phyloP scores from a whole-genome alignment of 257 asterid species.

The Coffea eugenioides region DNA sequence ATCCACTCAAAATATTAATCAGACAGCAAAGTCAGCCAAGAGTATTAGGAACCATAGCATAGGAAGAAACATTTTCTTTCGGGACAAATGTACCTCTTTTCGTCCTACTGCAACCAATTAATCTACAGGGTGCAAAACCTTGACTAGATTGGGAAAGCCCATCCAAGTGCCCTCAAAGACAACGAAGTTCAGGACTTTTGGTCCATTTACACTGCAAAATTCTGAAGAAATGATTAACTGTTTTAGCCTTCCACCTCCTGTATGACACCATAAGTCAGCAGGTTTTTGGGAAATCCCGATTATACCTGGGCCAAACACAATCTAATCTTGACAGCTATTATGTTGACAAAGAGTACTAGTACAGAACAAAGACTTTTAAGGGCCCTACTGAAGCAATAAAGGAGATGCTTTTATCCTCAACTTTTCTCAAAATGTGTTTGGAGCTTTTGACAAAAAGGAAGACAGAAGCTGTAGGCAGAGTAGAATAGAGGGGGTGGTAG shows the following conservation, averaged over 20 bases:
- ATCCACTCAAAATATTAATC: not conserved
- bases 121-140: not conserved
- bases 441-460: conserved; percentile 61
- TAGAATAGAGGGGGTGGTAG: conserved; percentile 21
- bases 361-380: conserved; percentile 15
- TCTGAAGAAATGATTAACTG: not conserved
- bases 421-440: conserved; percentile 39
- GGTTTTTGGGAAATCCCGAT: too few species aligned
- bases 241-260: not conserved
- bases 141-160: not conserved
- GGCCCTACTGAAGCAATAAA: conserved; percentile 42
- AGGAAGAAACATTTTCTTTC: not conserved
- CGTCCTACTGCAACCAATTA: not conserved
- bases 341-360: conserved; percentile 26
- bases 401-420: conserved; percentile 46
- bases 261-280: not conserved
- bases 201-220: not conserved
- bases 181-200: not conserved
- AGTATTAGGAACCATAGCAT: conserved; percentile 2
- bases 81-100: not conserved
- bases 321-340: conserved; percentile 34
- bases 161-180: not conserved
- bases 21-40: conserved; percentile 1
- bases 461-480: conserved; percentile 2
- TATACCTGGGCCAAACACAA: not conserved